These are phyloP conservation scores for Xylaria sp. DNA, from an alignment of 2,329 filamentous ascomycete genomes.

Conservation along the genomic window DNA sequence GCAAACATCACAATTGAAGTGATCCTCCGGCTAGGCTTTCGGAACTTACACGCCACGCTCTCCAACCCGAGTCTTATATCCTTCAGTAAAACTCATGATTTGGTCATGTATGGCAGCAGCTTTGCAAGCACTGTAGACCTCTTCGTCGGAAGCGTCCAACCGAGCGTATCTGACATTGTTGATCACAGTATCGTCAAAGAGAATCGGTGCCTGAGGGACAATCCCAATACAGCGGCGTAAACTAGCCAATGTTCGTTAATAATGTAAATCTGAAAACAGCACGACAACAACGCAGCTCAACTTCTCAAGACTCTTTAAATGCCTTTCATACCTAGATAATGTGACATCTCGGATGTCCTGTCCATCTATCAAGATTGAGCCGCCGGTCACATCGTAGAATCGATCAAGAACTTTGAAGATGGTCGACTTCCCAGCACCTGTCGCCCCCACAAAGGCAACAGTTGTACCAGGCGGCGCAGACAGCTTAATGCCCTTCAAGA, in stretches of 20 bases:
- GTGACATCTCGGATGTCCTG: conserved; percentile 58
- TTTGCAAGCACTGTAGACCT: conserved; percentile 63
- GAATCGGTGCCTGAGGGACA: conserved; percentile 58
- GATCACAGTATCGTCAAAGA: conserved; percentile 66
- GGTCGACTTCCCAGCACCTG: conserved; percentile 65
- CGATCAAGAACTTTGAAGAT: conserved; percentile 62
- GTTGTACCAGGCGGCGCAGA: conserved; percentile 63
- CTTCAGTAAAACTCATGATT: conserved; percentile 64
- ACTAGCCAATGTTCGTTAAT: conserved; percentile 42
- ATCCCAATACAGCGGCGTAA: conserved; percentile 57
- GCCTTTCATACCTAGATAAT: conserved; percentile 48
- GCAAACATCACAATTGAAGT: neutral
- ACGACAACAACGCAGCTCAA: neutral
- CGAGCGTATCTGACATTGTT: conserved; percentile 67
- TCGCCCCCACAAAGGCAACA: conserved; percentile 70
- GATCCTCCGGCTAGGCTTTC: neutral
- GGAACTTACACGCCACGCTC: conserved; percentile 60
- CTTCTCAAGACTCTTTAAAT: neutral
- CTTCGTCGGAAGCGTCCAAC: conserved; percentile 59
- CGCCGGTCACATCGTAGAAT: conserved; percentile 61
- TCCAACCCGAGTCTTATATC: conserved; percentile 64
- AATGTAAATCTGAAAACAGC: neutral
- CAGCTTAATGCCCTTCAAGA: conserved; percentile 66
- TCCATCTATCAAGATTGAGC: conserved; percentile 59
- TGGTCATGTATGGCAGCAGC: conserved; percentile 66